Evolutionary conservation across 257 asterid genomes (phyloP).

Genomic region (Leptodermis oblonga): DNA sequence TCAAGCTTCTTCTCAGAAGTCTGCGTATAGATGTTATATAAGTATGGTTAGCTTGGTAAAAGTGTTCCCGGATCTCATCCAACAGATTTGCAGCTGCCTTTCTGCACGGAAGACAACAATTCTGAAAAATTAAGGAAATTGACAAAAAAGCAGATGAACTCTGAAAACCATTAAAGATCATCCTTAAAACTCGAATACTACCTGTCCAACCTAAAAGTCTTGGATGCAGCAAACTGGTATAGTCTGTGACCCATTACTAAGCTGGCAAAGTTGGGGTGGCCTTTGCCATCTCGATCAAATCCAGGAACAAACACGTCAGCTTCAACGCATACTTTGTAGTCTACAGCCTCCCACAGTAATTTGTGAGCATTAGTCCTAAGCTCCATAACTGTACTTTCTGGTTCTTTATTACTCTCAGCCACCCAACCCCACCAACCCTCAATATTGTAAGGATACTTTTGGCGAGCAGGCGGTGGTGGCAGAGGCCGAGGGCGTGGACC

Average conservation of each 20-base stretch:
- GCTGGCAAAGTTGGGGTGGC: constrained; percentile 86
- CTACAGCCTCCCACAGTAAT: constrained; percentile 92
- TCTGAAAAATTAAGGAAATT: neutral
- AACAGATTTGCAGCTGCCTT: constrained; percentile 48
- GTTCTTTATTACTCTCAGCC: constrained; percentile 95
- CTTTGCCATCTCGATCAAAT: constrained; percentile 90
- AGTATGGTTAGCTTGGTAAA: constrained; percentile 76
- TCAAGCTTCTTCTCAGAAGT: constrained; percentile 51
- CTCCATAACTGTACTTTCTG: constrained; percentile 90
- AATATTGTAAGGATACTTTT: constrained; percentile 72
- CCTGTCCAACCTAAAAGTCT: constrained; percentile 80
- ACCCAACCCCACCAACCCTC: constrained; percentile 99
- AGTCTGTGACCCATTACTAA: constrained; percentile 89
- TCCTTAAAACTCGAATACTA: constrained; percentile 18
- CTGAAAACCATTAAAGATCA: neutral
- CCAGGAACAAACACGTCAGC: constrained; percentile 89
- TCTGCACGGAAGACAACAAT: constrained; percentile 31
- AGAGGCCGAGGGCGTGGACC: constrained; percentile 93
- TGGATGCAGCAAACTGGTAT: constrained; percentile 58
- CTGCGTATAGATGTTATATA: constrained; percentile 63
- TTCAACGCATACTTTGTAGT: constrained; percentile 70
- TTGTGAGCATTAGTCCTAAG: constrained; percentile 88
- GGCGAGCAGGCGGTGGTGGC: constrained; percentile 90
- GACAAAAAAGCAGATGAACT: neutral
- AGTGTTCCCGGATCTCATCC: constrained; percentile 63